Conservation (phyloP, 139 green algal genomes). For the Chlamydomonas eustigma region DNA sequence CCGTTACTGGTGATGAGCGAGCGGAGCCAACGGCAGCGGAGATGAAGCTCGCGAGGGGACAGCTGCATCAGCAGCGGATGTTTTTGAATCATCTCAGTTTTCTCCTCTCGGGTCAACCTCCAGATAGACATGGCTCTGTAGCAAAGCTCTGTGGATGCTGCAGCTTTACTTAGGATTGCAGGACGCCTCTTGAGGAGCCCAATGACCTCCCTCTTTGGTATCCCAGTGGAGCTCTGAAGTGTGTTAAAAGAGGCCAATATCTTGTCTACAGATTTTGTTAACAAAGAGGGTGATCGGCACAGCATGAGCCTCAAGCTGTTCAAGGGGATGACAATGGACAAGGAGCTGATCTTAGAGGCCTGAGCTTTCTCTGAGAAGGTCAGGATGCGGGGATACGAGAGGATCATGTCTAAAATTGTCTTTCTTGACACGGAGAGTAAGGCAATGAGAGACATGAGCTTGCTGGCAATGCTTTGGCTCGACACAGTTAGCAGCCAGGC, state of each 20-base stretch:
- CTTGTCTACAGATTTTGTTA: not conserved
- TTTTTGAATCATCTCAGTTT: slow-evolving; percentile 23
- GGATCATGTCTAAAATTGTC: not conserved
- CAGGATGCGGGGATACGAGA: not conserved
- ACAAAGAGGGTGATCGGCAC: slow-evolving; percentile 20
- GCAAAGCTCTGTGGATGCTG: not conserved
- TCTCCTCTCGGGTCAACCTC: slow-evolving; percentile 24
- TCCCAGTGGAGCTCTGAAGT: slow-evolving; percentile 19
- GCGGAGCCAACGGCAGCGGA: slow-evolving; percentile 50
- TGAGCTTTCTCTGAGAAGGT: not conserved
- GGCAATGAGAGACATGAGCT: not conserved
- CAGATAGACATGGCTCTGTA: slow-evolving; percentile 45
- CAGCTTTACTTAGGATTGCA: slow-evolving; percentile 26
- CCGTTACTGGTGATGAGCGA: slow-evolving; percentile 34
- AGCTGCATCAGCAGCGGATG: slow-evolving; percentile 45
- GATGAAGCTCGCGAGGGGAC: slow-evolving; percentile 38
- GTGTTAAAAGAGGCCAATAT: not conserved
- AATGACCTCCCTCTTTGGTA: not conserved
- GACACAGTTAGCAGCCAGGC: slow-evolving; percentile 8
- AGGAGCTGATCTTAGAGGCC: not conserved
- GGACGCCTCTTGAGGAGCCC: slow-evolving; percentile 21
- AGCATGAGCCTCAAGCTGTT: slow-evolving; percentile 6
- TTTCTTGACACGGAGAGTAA: not conserved
- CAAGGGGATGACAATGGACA: not conserved
- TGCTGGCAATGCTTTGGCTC: not conserved